A percentile compares a stretch with the other conserved stretches of the same genome.
phyloP scores from a whole-genome alignment of 805 yeast species.

The Myxozyma sirexii region DNA sequence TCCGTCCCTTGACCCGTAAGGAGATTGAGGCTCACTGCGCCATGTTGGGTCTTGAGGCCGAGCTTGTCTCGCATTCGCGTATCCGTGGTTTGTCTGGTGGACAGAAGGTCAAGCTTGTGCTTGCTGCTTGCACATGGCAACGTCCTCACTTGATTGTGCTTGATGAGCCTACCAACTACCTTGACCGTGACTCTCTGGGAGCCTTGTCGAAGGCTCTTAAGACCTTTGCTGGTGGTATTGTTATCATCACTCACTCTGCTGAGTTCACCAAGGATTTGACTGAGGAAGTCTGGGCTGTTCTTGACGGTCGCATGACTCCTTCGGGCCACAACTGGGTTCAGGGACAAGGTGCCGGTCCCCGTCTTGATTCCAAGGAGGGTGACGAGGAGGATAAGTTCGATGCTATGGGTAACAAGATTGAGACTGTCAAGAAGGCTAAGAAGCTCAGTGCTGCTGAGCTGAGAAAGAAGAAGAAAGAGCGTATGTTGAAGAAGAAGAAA shows the following conservation, averaged over 20 bases:
- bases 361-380: slow-evolving; percentile 84
- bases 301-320: slow-evolving; percentile 98
- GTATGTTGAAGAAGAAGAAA: slow-evolving; percentile 99
- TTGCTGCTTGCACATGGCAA: slow-evolving; percentile 99
- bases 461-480: slow-evolving; percentile 99
- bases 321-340: slow-evolving; percentile 99
- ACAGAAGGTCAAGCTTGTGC: slow-evolving; percentile 98
- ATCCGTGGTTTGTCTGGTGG: slow-evolving; percentile 99
- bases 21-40: slow-evolving; percentile 99
- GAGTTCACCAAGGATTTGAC: slow-evolving; percentile 99
- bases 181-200: slow-evolving; percentile 99
- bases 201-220: slow-evolving; percentile 99
- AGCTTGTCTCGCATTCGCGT: slow-evolving; percentile 99
- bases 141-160: slow-evolving; percentile 99
- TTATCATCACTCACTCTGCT: slow-evolving; percentile 99
- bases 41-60: slow-evolving; percentile 97
- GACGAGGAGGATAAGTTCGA: slow-evolving; percentile 98
- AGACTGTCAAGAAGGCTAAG: slow-evolving; percentile 91
- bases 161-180: slow-evolving; percentile 99
- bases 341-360: slow-evolving; percentile 99
- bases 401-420: slow-evolving; percentile 99
- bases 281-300: slow-evolving; percentile 99
- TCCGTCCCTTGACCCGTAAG: slow-evolving; percentile 99
- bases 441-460: slow-evolving; percentile 98
- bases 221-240: slow-evolving; percentile 99